phyloP scores from a whole-genome alignment of 2,329 filamentous ascomycete species.

The Trichoderma cornu-damae region DNA sequence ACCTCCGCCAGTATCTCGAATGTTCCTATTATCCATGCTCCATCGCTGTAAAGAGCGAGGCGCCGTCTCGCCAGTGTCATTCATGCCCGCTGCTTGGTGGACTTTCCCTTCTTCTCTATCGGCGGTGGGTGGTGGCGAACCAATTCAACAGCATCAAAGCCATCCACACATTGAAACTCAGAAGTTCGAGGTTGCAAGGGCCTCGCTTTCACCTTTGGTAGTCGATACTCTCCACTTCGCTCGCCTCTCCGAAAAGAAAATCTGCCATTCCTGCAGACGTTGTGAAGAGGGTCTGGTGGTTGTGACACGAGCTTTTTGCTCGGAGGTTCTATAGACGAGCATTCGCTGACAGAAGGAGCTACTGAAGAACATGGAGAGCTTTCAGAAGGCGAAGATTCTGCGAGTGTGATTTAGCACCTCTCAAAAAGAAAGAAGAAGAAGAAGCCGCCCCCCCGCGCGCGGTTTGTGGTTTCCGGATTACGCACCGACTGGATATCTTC shows the following conservation, averaged over 20 bases:
- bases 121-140: constrained; percentile 19
- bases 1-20: not conserved
- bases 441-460: too few species aligned
- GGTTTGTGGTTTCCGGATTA: too few species aligned
- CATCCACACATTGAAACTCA: constrained; percentile 31
- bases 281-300: constrained; percentile 26
- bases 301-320: constrained; percentile 25
- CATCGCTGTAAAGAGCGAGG: not conserved
- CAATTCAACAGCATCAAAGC: constrained; percentile 27
- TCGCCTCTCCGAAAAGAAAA: constrained; percentile 29
- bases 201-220: constrained; percentile 19
- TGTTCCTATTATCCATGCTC: not conserved
- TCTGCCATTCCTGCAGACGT: constrained; percentile 26
- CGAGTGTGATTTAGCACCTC: not conserved
- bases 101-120: constrained; percentile 17
- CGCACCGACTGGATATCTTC: too few species aligned
- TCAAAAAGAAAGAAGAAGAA: too few species aligned
- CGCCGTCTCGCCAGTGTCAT: not conserved
- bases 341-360: not conserved
- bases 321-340: not conserved
- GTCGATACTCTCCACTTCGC: constrained; percentile 29
- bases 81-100: not conserved
- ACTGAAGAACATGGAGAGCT: not conserved
- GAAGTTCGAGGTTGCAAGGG: constrained; percentile 8
- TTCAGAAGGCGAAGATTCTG: not conserved